Evolutionary conservation across 495 filamentous ascomycete species (phyloP), one percentile per base, ranked within the genome.

Genomic region (Hypoxylon cercidicola): DNA sequence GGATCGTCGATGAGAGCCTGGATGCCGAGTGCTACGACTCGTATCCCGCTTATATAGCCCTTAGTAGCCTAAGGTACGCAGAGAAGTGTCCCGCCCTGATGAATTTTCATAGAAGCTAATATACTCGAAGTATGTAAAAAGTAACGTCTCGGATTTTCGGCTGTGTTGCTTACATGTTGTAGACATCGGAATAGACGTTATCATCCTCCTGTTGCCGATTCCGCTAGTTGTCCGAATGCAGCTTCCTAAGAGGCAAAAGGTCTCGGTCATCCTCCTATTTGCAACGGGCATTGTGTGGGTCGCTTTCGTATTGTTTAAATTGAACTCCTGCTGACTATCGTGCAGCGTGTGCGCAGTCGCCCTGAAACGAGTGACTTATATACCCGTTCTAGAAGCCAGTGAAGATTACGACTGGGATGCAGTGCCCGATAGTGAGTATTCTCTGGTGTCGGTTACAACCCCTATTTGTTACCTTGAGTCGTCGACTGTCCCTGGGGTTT

Each of bases 231-330:
- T 71, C 47, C 74, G 68, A 20, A 70, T 84, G 15, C 80, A 84
- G 54, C 63, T 85, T n/a, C 79, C 82, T 0, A 75, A 19, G 34
- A 73, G 74, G 23, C 82, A 85, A 48, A 83, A 81, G 67, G 28
- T 82, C 32, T 81, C 79, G 6, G 60, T 85, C 5, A 76, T 76
- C 55, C 71, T 64, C 8, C 73, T 85, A 23, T 83, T 85, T 59
- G 78, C 78, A 0, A 71, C 83, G 2, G 83, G 83, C 53, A 75
- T 72, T 71, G 80, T 84, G 82, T 85, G 68, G 40, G 81, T 74
- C 57, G 45, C 4, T 18, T 62, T 7, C 18, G 20, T 8, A 0
- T n/a, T 34, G 35, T n/a, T 53, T 1, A 1, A 3, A 23, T 12
- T 13, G 20, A 16, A 6, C 10, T 44, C 9, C 37, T 30, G 13